phyloP scores from a whole-genome alignment of 2,329 filamentous ascomycete genomes.

The Colletotrichum sp. region DNA sequence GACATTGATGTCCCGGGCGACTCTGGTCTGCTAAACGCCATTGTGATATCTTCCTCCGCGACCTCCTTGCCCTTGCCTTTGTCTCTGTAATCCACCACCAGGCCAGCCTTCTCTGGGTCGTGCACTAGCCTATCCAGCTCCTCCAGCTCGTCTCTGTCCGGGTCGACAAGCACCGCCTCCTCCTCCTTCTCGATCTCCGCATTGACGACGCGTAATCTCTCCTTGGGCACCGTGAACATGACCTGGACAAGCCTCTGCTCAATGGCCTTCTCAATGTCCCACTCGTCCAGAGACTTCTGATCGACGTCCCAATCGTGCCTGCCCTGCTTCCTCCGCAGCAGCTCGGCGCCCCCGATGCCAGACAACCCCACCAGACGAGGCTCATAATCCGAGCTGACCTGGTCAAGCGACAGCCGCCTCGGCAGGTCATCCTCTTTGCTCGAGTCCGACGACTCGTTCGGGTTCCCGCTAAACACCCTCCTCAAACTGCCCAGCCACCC shows the following conservation, averaged over 20 bases:
- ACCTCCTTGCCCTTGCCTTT: slow-evolving; percentile 19
- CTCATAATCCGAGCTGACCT: slow-evolving; percentile 48
- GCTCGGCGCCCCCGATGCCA: slow-evolving; percentile 45
- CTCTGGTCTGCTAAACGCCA: slow-evolving; percentile 5
- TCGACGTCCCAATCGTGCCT: slow-evolving; percentile 57
- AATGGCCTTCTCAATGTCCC: slow-evolving; percentile 77
- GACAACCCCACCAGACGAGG: slow-evolving; percentile 45
- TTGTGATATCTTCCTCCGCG: neutral
- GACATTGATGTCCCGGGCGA: slow-evolving; percentile 5
- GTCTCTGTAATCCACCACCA: neutral
- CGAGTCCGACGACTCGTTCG: slow-evolving; percentile 31
- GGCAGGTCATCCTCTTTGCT: slow-evolving; percentile 23
- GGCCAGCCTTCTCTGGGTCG: neutral
- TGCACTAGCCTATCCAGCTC: neutral
- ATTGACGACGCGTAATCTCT: slow-evolving; percentile 89
- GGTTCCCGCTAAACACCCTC: slow-evolving; percentile 61
- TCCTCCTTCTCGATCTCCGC: slow-evolving; percentile 58
- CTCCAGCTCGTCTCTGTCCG: slow-evolving; percentile 30
- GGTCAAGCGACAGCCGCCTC: slow-evolving; percentile 30
- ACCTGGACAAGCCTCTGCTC: slow-evolving; percentile 76
- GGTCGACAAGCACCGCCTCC: slow-evolving; percentile 47
- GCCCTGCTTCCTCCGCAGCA: slow-evolving; percentile 60
- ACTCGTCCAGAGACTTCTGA: slow-evolving; percentile 66
- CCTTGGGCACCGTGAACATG: slow-evolving; percentile 93
- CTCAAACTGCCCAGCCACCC: slow-evolving; percentile 73